Evolutionary conservation across 1,139 yeast genomes (phyloP), one percentile per base, ranked within the genome.

Genomic region (Debaryomyces robertsiae): DNA sequence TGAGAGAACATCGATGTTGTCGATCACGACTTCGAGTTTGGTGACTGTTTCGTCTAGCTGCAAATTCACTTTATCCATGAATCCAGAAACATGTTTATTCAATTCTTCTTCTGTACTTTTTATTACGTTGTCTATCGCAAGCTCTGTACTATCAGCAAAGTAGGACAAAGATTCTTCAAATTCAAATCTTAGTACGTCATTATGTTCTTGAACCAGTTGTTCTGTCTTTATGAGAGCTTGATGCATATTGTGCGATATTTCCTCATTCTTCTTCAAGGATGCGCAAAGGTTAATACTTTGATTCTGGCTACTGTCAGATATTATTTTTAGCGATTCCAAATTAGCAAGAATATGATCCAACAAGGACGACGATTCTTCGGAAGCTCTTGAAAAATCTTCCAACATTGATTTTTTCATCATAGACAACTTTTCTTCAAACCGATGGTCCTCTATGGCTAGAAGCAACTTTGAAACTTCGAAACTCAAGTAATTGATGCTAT

Each of bases 401-500:
- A 38, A n/a, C 9, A 49, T 42, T 13, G 39, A 27, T 9, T 23
- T 17, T 22, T 46, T 40, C 32, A 53, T 22, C 7, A 31, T 32
- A 3, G 41, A 38, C 13, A 51, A 28, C 13, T 41, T 24, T 5
- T 43, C 27, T 14, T 36, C 32, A 10, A 52, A 36, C 2, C 41
- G 28, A n/a, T 22, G 17, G 1, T 47, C 39, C 5, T 30, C 38
- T 7, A 51, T 27, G 3, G 30, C 34, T 3, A 32, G 40, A 10
- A 41, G 27, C 2, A 53, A 18, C 10, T 47, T 42, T n/a, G 32
- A 28, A 13, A 56, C 3, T 34, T 52, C 50, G 4, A 13, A 10
- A 7, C 36, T 42, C 9, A 53, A 35, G 29, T 47, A 46, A 24
- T 44, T 45, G 22, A 54, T 39, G 27, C 46, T 44, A 2, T 44